phyloP scores from a whole-genome alignment of 2,329 filamentous ascomycete genomes.

The Fusarium pseudonygamai region DNA sequence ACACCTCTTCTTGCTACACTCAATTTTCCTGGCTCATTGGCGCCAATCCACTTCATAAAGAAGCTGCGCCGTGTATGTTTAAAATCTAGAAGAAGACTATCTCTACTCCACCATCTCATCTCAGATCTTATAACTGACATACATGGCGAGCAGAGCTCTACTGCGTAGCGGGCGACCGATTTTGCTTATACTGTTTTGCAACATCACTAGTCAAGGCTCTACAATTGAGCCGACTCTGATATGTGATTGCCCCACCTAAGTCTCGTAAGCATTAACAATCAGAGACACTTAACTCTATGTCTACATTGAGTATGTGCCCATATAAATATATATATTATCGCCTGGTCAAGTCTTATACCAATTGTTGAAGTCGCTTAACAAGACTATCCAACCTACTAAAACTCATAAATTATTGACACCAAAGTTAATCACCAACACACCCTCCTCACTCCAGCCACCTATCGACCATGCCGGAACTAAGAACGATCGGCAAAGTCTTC shows the following conservation, averaged over 20 bases:
- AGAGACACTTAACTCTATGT: background rate
- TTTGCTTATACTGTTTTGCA: background rate
- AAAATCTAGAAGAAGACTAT: background rate
- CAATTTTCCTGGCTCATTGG: background rate
- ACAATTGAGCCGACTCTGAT: rapidly evolving
- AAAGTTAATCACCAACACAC: rapidly evolving
- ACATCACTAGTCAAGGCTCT: too few species aligned
- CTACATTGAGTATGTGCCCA: background rate
- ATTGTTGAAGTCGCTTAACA: background rate
- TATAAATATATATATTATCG: background rate
- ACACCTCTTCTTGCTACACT: background rate
- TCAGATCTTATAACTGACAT: background rate
- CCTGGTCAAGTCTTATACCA: background rate
- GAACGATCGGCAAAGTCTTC: background rate
- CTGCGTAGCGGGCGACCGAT: background rate
- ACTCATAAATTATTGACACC: background rate
- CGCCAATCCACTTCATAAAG: background rate
- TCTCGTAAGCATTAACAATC: background rate
- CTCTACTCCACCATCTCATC: rapidly evolving
- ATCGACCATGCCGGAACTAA: background rate
- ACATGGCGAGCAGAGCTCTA: background rate
- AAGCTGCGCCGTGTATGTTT: rapidly evolving
- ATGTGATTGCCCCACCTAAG: background rate
- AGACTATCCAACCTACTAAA: rapidly evolving
- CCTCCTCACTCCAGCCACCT: rapidly evolving